These are phyloP conservation scores for Chalciporus chontae DNA, from an alignment of 768 basidiomycete species.

Conservation along the genomic window DNA sequence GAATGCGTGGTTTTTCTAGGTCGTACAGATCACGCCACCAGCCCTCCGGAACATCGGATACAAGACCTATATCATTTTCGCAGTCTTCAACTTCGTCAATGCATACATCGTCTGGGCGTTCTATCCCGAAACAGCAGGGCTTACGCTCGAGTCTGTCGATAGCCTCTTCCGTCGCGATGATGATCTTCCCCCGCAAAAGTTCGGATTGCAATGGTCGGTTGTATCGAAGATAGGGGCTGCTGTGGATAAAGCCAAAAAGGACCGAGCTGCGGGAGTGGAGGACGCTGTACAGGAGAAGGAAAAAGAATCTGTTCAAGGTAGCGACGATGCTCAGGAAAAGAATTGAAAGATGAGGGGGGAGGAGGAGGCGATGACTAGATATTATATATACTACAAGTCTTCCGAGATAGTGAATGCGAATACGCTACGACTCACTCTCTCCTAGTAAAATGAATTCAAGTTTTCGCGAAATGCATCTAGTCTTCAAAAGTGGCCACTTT, in stretches of 20 bases:
- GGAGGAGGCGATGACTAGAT: too few species aligned
- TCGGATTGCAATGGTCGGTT: neutral
- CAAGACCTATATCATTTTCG: constrained; percentile 9
- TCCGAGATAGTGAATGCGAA: too few species aligned
- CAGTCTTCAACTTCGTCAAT: constrained; percentile 1
- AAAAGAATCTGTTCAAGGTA: neutral
- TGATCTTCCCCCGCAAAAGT: neutral
- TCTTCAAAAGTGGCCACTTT: too few species aligned
- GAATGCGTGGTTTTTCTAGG: neutral
- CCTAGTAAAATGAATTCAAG: too few species aligned
- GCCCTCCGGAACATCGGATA: constrained; percentile 9
- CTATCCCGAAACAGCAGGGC: constrained; percentile 7
- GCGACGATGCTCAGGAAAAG: neutral
- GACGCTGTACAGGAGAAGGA: neutral
- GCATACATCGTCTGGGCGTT: constrained; percentile 4
- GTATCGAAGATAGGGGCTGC: neutral
- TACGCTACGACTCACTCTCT: too few species aligned
- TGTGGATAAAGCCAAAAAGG: neutral
- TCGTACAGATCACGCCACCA: constrained; percentile 9
- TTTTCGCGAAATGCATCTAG: too few species aligned
- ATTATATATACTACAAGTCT: too few species aligned
- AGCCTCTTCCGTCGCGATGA: neutral
- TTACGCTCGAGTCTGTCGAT: constrained; percentile 6
- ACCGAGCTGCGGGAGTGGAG: neutral
- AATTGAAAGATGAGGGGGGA: too few species aligned